phyloP scores from a whole-genome alignment of 164 flowering plant genomes.

The Stephania cephalantha region DNA sequence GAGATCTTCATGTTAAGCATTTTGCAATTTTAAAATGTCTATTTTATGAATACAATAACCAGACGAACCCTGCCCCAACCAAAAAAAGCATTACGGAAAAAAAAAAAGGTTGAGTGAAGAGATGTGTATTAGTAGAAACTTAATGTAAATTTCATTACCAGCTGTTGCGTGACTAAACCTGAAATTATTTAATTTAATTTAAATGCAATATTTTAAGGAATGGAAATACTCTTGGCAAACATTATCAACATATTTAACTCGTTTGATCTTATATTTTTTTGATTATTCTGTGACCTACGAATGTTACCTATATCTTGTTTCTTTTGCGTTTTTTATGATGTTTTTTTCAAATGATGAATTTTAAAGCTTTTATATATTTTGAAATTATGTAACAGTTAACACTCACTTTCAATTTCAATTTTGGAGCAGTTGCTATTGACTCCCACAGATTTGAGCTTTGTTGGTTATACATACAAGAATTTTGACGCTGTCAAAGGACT shows the following conservation, averaged over 20 bases:
- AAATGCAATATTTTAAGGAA: no score
- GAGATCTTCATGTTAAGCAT: neutral
- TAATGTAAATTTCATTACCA: neutral
- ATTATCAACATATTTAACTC: no score
- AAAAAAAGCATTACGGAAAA: neutral
- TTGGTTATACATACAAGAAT: constrained; percentile 86
- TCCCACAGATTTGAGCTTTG: constrained; percentile 73
- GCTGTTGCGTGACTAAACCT: no score
- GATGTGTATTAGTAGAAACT: neutral
- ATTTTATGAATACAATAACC: no score
- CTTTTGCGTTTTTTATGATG: neutral
- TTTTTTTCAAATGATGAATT: neutral
- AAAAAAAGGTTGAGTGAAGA: neutral
- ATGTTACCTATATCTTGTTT: neutral
- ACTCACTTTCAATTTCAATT: constrained; percentile 4
- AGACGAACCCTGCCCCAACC: neutral
- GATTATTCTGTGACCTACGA: neutral
- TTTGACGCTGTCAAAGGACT: constrained; percentile 68
- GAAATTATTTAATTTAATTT: no score
- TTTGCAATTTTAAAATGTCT: no score
- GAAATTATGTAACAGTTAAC: neutral
- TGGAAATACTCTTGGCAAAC: no score
- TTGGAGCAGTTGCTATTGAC: constrained; percentile 45
- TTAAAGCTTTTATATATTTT: neutral
- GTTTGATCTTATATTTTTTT: neutral